Base-by-base conservation (phyloP, 2,329 filamentous ascomycete genomes). In the Sporothrix pseudoabietina region DNA sequence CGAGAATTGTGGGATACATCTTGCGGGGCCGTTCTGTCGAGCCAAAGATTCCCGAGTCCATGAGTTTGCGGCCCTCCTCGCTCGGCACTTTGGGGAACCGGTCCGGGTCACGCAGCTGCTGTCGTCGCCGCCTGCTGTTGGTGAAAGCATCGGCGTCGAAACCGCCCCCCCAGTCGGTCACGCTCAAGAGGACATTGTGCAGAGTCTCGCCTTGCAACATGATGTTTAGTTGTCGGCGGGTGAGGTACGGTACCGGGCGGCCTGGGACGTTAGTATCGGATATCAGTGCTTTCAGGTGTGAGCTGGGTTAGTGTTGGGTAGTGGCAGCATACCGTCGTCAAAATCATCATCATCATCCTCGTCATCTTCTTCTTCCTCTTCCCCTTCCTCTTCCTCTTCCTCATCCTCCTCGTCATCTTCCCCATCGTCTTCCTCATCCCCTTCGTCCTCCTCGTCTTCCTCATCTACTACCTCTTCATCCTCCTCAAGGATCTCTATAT, bases 1-100 rank as follows among this genome's bases (percentile, higher is more conserved):
- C 73, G 41, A 71, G n/a, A 8, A 72, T 69, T 3, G 71, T 61
- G 4, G 49, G 52, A 8, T 69, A 41, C 22, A 35, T 32, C 5
- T 49, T 84, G 83, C 73, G 61, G 39, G 69, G 59, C 69, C 85
- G 82, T 61, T 91, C 87, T 73, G 90, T 91, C 22, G 85, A 85
- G 47, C 95, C 95, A 82, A 98, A 98, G 2, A 84, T 85, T 0
- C 95, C 95, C 41, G 90, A 91, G 54, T 89, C 85, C 94, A 98
- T 97, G 75, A 98, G 83, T 77, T 91, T 88, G 68, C 82, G 85
- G 8, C 96, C 95, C 75, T 89, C 86, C 12, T 92, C 89, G 78
- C 91, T 97, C 0, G 95, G 95, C 0, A 97, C 89, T 77, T 92
- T 92, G n/a, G 94, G 93, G 74, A 94, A 94, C 61, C 88, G 83